Evolutionary conservation across 176 grass and related monocot species (phyloP).

Genomic region (Otatea glauca): DNA sequence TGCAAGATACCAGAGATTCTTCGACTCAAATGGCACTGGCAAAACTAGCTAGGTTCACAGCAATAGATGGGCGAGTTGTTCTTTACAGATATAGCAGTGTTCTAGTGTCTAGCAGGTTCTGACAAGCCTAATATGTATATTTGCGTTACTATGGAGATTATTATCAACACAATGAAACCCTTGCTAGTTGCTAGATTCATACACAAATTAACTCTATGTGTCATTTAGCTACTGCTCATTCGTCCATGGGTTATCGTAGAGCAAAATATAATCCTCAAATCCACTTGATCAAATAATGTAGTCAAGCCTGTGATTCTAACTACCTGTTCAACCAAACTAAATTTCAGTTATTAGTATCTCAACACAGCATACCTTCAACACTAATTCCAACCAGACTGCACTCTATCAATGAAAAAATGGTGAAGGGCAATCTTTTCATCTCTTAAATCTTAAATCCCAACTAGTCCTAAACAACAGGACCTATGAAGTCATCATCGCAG

Average conservation of each 20-base stretch:
- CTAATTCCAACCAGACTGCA: not conserved
- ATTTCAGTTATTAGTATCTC: constrained; percentile 5
- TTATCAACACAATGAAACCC: not conserved
- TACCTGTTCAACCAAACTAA: constrained; percentile 16
- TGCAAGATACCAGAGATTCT: not conserved
- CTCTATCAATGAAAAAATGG: not conserved
- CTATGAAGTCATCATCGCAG: not conserved
- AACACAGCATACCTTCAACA: constrained; percentile 13
- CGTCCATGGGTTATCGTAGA: constrained; percentile 9
- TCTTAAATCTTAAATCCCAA: not conserved
- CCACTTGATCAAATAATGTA: not conserved
- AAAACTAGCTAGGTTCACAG: not conserved
- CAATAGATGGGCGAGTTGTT: not conserved
- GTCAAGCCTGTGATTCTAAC: constrained; percentile 22
- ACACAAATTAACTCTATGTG: not conserved
- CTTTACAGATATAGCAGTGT: not conserved
- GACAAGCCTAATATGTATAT: not conserved
- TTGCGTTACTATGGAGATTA: not conserved
- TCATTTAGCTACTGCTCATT: constrained; percentile 23
- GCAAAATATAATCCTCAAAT: constrained; percentile 36
- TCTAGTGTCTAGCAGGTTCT: not conserved
- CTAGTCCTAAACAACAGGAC: constrained; percentile 26
- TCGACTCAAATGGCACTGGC: constrained; percentile 7
- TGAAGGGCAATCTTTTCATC: not conserved
- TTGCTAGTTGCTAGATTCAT: not conserved